A percentile compares a stretch with the other conserved stretches of the same genome.
These are phyloP conservation scores for Sonneratia alba DNA, from an alignment of 345 rosid genomes.

Conservation along the genomic window DNA sequence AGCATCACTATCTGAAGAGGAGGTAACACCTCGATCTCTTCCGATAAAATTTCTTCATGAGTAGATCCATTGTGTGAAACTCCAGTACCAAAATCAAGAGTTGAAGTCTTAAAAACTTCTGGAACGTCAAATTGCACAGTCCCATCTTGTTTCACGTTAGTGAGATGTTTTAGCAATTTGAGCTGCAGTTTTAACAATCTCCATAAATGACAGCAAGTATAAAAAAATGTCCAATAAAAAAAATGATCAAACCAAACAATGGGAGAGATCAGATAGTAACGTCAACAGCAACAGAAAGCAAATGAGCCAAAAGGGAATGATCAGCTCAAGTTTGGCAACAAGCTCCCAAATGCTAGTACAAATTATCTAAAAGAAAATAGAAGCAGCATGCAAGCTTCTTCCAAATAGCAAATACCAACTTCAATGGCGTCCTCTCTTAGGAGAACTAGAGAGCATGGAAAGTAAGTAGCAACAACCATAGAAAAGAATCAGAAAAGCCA, in stretches of 20 bases:
- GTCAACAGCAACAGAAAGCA: background rate
- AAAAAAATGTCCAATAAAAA: background rate
- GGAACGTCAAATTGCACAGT: slow-evolving; percentile 48
- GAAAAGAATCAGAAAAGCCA: background rate
- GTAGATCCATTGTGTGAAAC: slow-evolving; percentile 15
- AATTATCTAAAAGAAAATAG: too few relatives aligned
- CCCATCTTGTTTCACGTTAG: slow-evolving; percentile 38
- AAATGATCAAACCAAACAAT: background rate
- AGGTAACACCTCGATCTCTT: slow-evolving; percentile 20
- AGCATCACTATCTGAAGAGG: slow-evolving; percentile 52
- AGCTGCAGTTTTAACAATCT: slow-evolving; percentile 23
- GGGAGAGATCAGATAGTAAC: background rate
- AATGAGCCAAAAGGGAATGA: background rate
- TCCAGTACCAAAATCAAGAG: slow-evolving; percentile 20
- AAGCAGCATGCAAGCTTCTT: too few relatives aligned
- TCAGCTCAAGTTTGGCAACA: too few relatives aligned
- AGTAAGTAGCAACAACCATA: background rate
- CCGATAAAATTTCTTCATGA: slow-evolving; percentile 20
- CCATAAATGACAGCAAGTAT: background rate
- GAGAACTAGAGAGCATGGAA: background rate
- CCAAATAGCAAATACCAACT: too few relatives aligned
- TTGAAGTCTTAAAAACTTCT: slow-evolving; percentile 22
- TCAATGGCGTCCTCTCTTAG: too few relatives aligned
- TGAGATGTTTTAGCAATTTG: slow-evolving; percentile 32
- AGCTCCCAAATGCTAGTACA: too few relatives aligned